A percentile compares a stretch with the other conserved stretches of the same genome.
These are phyloP conservation scores for Blastocladiella britannica DNA, from an alignment of 192 early-diverging fungal species.

Conservation along the genomic window DNA sequence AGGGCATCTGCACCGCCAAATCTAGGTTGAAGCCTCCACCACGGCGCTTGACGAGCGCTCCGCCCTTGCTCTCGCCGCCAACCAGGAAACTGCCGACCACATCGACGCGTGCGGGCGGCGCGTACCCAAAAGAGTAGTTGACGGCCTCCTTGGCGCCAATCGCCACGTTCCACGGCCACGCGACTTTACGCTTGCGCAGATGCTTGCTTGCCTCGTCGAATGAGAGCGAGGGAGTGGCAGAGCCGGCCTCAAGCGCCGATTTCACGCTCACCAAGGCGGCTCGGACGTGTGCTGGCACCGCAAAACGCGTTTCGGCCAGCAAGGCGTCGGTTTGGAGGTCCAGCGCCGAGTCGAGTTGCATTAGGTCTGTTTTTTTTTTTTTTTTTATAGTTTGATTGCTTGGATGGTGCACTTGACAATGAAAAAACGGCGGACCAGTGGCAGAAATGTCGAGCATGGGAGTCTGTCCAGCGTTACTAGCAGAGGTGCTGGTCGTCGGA, in stretches of 20 bases:
- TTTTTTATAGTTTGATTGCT: background rate
- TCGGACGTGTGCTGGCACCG: background rate
- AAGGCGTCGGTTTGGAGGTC: background rate
- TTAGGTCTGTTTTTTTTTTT: background rate
- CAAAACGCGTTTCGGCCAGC: background rate
- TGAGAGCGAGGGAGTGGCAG: background rate
- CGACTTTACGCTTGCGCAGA: background rate
- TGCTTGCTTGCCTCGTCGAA: background rate
- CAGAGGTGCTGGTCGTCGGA: background rate
- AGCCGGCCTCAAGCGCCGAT: background rate
- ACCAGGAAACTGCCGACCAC: conserved; percentile 76
- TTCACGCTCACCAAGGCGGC: background rate
- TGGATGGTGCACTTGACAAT: no score
- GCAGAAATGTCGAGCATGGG: no score
- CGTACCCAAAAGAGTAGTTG: conserved; percentile 60
- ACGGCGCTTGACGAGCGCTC: conserved; percentile 19
- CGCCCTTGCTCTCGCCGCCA: conserved; percentile 26
- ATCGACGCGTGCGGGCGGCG: conserved; percentile 47
- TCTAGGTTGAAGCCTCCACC: conserved; percentile 64
- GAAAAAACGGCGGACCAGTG: no score
- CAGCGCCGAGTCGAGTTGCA: background rate
- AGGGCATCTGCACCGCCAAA: conserved; percentile 78
- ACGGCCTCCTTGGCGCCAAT: conserved; percentile 23
- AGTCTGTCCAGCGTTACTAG: no score
- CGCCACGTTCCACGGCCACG: background rate